Percentiles rank a stretch among this genome's conserved stretches.
Conservation (phyloP, 768 basidiomycete species). For the Boletus sp. region DNA sequence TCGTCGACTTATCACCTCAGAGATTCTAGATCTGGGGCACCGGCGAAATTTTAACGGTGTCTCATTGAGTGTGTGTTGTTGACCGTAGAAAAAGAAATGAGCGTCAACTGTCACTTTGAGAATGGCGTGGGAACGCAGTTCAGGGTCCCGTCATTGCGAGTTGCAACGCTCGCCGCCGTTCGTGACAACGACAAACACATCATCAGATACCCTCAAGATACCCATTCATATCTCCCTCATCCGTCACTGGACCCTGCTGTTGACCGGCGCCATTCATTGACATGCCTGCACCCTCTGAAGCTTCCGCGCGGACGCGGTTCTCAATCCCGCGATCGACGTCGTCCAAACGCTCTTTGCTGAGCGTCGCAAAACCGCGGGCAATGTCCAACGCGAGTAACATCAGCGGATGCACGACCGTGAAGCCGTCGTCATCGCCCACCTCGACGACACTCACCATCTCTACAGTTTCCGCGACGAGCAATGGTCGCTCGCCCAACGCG, state of each 20-base stretch:
- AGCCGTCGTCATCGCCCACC: slow-evolving; percentile 27
- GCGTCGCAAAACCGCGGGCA: slow-evolving; percentile 49
- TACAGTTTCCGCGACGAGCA: slow-evolving; percentile 21
- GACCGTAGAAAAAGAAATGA: too few relatives aligned
- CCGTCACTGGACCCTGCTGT: background rate
- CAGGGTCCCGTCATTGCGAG: slow-evolving; percentile 2
- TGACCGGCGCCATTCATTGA: background rate
- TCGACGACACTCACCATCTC: slow-evolving; percentile 28
- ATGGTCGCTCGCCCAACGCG: slow-evolving; percentile 46
- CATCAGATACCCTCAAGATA: slow-evolving; percentile 17
- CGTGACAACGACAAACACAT: slow-evolving; percentile 14
- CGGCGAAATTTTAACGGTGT: too few relatives aligned
- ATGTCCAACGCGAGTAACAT: slow-evolving; percentile 48
- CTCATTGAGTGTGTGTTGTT: too few relatives aligned
- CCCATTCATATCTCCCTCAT: slow-evolving; percentile 6
- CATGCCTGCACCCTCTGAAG: slow-evolving; percentile 46
- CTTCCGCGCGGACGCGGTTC: slow-evolving; percentile 43
- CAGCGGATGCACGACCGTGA: slow-evolving; percentile 52
- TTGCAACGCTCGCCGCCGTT: slow-evolving; percentile 16
- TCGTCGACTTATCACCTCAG: too few relatives aligned
- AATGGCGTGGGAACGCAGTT: slow-evolving; percentile 16
- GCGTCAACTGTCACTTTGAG: too few relatives aligned
- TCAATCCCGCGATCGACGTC: slow-evolving; percentile 42
- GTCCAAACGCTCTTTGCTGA: slow-evolving; percentile 41
- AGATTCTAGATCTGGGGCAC: too few relatives aligned